Evolutionary conservation across 2,329 filamentous ascomycete genomes (phyloP).

Genomic region (Aspergillus aculeatinus): DNA sequence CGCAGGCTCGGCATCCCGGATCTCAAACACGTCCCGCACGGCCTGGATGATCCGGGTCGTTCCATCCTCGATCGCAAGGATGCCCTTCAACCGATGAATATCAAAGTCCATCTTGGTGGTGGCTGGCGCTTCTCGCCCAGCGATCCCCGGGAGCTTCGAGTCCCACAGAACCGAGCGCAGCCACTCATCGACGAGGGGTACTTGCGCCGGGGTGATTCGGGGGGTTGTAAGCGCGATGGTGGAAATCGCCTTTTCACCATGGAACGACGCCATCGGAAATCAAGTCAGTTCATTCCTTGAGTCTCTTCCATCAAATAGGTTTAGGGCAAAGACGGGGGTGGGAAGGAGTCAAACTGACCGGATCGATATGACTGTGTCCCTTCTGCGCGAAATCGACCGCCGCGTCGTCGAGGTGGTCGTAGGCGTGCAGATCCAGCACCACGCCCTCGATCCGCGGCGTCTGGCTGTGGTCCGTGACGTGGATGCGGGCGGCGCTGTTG

Average conservation of each 20-base stretch:
- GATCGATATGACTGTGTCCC: constrained; percentile 88
- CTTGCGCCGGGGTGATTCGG: constrained; percentile 55
- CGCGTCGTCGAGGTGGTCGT: constrained; percentile 72
- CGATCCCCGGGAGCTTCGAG: constrained; percentile 29
- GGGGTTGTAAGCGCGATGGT: constrained; percentile 73
- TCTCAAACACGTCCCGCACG: constrained; percentile 90
- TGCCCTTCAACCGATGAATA: constrained; percentile 84
- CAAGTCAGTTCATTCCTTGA: no score
- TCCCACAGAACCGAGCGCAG: constrained; percentile 85
- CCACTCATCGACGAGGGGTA: constrained; percentile 73
- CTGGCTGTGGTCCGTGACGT: constrained; percentile 75
- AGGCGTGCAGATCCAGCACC: constrained; percentile 86
- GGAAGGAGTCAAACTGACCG: constrained; percentile 54
- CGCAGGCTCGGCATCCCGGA: constrained; percentile 60
- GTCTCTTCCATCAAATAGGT: background rate
- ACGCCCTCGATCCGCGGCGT: constrained; percentile 83
- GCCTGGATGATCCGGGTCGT: constrained; percentile 78
- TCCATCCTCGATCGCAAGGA: constrained; percentile 65
- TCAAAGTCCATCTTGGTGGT: constrained; percentile 57
- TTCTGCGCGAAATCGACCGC: constrained; percentile 66
- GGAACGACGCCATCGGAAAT: background rate
- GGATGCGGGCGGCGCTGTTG: constrained; percentile 82
- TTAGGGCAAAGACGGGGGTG: no score
- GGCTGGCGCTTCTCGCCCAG: constrained; percentile 10
- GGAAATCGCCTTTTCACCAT: constrained; percentile 66